phyloP scores from a whole-genome alignment of 495 filamentous ascomycete species.

The Halenospora varia region DNA sequence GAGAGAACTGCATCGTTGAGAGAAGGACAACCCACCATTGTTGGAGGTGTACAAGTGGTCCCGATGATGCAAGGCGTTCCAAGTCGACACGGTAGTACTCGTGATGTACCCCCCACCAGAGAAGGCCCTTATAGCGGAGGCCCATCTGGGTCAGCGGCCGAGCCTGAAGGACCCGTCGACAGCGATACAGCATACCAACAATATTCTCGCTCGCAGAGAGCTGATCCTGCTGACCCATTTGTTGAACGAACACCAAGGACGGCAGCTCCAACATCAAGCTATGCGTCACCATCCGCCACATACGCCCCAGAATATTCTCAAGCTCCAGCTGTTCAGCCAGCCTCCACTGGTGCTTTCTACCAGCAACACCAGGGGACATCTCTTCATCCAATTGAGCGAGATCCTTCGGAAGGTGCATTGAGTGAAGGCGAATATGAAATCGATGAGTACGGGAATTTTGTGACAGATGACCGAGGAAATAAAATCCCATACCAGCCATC shows the following conservation, averaged over 20 bases:
- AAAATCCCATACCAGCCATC: conserved; percentile 39
- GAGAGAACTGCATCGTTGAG: conserved; percentile 81
- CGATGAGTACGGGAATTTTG: conserved; percentile 43
- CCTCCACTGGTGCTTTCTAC: conserved; percentile 24
- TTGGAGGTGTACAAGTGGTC: conserved; percentile 94
- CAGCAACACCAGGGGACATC: conserved; percentile 23
- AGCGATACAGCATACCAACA: conserved; percentile 26
- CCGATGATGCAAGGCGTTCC: conserved; percentile 81
- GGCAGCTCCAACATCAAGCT: background rate
- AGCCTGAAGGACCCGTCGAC: conserved; percentile 16
- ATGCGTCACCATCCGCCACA: background rate
- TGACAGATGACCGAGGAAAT: conserved; percentile 43
- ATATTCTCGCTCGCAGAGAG: conserved; percentile 20
- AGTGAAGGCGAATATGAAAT: conserved; percentile 56
- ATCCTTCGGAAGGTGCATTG: conserved; percentile 41
- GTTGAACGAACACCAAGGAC: conserved; percentile 12
- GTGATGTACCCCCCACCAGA: conserved; percentile 39
- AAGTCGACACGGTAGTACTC: conserved; percentile 52
- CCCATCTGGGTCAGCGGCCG: conserved; percentile 7
- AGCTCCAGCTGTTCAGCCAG: conserved; percentile 35
- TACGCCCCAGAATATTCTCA: conserved; percentile 31
- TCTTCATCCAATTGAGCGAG: conserved; percentile 18
- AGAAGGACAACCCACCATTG: conserved; percentile 81
- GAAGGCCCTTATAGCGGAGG: conserved; percentile 40
- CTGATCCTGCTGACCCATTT: conserved; percentile 22